These are phyloP conservation scores for Geranium rotundifolium DNA, from an alignment of 345 rosid genomes.

Conservation along the genomic window DNA sequence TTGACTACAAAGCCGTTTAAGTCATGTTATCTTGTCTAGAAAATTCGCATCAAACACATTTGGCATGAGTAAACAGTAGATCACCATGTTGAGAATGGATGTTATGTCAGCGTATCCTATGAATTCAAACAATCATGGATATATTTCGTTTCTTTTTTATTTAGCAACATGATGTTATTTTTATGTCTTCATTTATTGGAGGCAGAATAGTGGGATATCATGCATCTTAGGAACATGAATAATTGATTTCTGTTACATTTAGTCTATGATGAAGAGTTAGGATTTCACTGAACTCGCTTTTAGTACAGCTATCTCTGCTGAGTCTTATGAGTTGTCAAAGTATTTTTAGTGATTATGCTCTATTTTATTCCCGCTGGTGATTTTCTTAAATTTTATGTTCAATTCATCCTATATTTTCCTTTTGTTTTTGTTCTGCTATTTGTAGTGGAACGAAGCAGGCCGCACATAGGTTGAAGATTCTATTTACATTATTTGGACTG, in stretches of 20 bases:
- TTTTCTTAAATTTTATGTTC: neutral
- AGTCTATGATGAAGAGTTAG: neutral
- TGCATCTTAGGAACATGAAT: neutral
- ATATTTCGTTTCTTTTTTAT: neutral
- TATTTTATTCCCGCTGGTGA: no score
- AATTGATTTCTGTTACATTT: neutral
- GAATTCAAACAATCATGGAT: neutral
- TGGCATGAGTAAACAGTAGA: neutral
- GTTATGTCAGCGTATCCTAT: neutral
- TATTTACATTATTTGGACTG: conserved; percentile 72
- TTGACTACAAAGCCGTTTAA: neutral
- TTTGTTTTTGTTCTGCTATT: conserved; percentile 6
- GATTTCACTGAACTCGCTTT: no score
- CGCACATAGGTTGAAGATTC: conserved; percentile 91
- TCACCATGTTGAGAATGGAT: neutral
- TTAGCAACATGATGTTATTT: neutral
- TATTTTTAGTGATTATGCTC: neutral
- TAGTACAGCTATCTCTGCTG: neutral
- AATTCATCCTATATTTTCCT: conserved; percentile 2
- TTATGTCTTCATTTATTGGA: neutral
- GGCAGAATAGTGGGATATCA: neutral
- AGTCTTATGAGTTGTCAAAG: neutral
- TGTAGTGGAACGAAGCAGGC: conserved; percentile 91
- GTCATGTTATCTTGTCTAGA: neutral
- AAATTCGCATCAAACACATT: neutral